Evolutionary conservation across 1,139 yeast species (phyloP).

Genomic region (Debaryomycetaceae sp.): DNA sequence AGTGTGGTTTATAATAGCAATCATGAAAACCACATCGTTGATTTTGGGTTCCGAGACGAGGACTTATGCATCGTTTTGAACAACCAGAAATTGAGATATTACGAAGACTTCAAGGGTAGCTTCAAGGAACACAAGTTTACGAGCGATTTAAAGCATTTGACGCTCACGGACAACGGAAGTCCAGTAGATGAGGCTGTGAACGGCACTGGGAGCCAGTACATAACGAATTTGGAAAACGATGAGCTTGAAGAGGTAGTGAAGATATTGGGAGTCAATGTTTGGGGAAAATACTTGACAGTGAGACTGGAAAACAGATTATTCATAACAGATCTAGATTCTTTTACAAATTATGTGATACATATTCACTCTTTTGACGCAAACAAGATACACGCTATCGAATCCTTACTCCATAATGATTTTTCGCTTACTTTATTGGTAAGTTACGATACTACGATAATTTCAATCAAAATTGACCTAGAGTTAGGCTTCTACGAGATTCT

Average conservation of each 20-base stretch:
- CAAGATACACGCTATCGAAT: slow-evolving; percentile 14
- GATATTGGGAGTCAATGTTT: slow-evolving; percentile 21
- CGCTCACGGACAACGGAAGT: slow-evolving; percentile 23
- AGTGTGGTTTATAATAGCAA: slow-evolving; percentile 50
- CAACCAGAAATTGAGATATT: slow-evolving; percentile 57
- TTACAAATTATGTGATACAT: slow-evolving; percentile 26
- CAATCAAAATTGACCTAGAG: slow-evolving; percentile 24
- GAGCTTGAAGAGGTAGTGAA: slow-evolving; percentile 28
- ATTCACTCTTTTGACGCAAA: slow-evolving; percentile 16
- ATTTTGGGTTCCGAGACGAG: slow-evolving; percentile 58
- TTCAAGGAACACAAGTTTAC: slow-evolving; percentile 49
- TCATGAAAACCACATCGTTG: slow-evolving; percentile 52
- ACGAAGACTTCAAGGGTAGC: slow-evolving; percentile 66
- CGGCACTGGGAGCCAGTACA: slow-evolving; percentile 9
- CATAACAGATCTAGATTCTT: slow-evolving; percentile 23
- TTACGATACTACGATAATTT: slow-evolving; percentile 27
- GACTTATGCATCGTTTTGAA: slow-evolving; percentile 59
- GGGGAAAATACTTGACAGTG: slow-evolving; percentile 31
- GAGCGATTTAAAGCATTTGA: slow-evolving; percentile 33
- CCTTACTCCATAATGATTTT: slow-evolving; percentile 8
- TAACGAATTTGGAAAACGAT: slow-evolving; percentile 34
- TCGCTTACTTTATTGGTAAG: slow-evolving; percentile 23
- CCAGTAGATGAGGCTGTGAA: background rate
- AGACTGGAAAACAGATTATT: slow-evolving; percentile 25
- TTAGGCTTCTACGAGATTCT: slow-evolving; percentile 21